Conservation (phyloP, 2,329 filamentous ascomycete genomes). For the Talaromyces sp. region DNA sequence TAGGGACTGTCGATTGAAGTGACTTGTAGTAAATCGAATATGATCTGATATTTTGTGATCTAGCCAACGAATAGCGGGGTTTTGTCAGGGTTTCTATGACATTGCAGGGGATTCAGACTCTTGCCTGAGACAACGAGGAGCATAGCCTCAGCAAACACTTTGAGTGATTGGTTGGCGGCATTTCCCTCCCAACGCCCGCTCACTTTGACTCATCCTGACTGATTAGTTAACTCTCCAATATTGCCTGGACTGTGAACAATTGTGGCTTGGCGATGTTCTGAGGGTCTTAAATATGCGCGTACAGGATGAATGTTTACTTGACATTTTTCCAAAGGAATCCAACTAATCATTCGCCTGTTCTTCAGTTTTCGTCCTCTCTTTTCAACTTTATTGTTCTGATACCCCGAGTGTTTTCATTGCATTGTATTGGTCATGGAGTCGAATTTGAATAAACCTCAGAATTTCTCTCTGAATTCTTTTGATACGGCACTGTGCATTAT, state of each 20-base stretch:
- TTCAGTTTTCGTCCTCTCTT: background rate
- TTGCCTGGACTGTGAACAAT: background rate
- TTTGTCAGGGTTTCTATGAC: too few species aligned
- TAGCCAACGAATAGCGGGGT: too few species aligned
- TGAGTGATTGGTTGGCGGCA: background rate
- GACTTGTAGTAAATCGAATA: too few species aligned
- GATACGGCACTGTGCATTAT: constrained; percentile 60
- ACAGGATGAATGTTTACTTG: background rate
- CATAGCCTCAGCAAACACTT: background rate
- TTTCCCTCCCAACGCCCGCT: background rate
- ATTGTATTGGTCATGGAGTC: background rate
- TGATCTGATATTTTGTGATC: too few species aligned
- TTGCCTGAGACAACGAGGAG: background rate
- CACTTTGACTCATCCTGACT: constrained; percentile 15
- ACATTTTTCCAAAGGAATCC: background rate
- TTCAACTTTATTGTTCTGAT: background rate
- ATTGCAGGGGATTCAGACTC: too few species aligned
- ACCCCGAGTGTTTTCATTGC: background rate
- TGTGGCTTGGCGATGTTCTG: background rate
- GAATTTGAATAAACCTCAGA: background rate
- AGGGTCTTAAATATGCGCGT: background rate
- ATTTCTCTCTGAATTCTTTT: constrained; percentile 35
- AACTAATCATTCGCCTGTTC: background rate
- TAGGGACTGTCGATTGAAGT: too few species aligned
- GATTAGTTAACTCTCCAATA: constrained; percentile 8